phyloP scores from a whole-genome alignment of 2,329 filamentous ascomycete genomes.

The Pseudocercospora vitis region DNA sequence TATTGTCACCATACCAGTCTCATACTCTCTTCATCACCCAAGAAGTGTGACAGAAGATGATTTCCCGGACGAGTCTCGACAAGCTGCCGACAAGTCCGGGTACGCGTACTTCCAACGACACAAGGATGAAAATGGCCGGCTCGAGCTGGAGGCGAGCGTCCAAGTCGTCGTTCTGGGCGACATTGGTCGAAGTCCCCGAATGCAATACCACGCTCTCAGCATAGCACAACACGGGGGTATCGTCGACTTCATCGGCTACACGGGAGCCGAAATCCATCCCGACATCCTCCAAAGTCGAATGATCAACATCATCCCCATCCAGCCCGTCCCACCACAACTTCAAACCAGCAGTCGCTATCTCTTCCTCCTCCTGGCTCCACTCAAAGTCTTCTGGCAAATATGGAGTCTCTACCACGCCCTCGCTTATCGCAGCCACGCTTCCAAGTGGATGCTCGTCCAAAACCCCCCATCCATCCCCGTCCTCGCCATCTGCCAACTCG shows the following conservation, averaged over 20 bases:
- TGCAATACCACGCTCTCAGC: conserved; percentile 97
- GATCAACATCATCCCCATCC: conserved; percentile 71
- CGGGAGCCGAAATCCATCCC: conserved; percentile 79
- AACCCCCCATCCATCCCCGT: conserved; percentile 96
- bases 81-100: conserved; percentile 32
- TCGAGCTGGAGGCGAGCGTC: conserved; percentile 53
- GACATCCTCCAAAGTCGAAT: conserved; percentile 68
- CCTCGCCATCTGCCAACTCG: conserved; percentile 69
- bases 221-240: conserved; percentile 77
- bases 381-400: conserved; percentile 85
- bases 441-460: conserved; percentile 83
- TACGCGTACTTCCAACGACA: conserved; percentile 34
- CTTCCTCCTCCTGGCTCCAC: conserved; percentile 74
- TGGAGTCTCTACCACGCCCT: conserved; percentile 69
- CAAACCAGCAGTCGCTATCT: conserved; percentile 67
- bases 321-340: conserved; percentile 65
- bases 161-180: conserved; percentile 93
- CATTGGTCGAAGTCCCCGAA: conserved; percentile 91
- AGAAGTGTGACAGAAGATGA: conserved; percentile 29
- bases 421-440: conserved; percentile 70
- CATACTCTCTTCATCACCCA: conserved; percentile 47
- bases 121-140: conserved; percentile 28
- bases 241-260: conserved; percentile 85
- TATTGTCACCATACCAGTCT: conserved; percentile 54
- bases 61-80: conserved; percentile 33